phyloP scores from a whole-genome alignment of 2,329 filamentous ascomycete genomes.

The Arthrobotrys sinensis region DNA sequence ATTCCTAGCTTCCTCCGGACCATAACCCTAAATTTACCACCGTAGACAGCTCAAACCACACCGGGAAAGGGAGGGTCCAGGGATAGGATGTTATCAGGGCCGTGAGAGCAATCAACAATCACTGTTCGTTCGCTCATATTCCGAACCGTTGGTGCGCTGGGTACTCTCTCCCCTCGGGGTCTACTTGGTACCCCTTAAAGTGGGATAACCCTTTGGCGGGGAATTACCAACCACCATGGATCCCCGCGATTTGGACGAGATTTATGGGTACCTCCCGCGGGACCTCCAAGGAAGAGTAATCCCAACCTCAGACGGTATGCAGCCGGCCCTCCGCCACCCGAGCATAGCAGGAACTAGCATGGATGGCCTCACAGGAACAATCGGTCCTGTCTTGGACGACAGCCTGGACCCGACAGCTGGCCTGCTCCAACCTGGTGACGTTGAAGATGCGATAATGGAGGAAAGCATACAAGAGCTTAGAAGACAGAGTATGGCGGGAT shows the following conservation, averaged over 20 bases:
- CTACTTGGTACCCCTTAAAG: neutral
- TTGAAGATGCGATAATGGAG: conserved; percentile 56
- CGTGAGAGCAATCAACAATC: neutral
- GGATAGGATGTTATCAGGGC: conserved; percentile 1
- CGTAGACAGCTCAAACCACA: neutral
- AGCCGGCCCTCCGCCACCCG: conserved; percentile 29
- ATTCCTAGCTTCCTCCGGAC: neutral
- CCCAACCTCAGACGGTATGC: conserved; percentile 41
- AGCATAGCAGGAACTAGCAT: conserved; percentile 51
- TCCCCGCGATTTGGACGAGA: conserved; percentile 42
- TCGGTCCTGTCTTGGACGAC: conserved; percentile 40
- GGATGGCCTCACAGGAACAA: conserved; percentile 43
- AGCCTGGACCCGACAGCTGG: conserved; percentile 36
- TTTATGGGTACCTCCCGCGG: conserved; percentile 39
- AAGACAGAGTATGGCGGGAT: conserved; percentile 56
- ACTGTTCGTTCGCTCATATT: conserved; percentile 4
- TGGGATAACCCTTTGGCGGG: neutral
- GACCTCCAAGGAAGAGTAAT: conserved; percentile 28
- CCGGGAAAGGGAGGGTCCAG: neutral
- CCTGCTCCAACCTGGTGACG: conserved; percentile 29
- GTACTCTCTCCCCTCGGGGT: neutral
- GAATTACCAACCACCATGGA: conserved; percentile 22
- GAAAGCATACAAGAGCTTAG: conserved; percentile 56
- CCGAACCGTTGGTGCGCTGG: neutral
- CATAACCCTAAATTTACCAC: neutral